phyloP scores from a whole-genome alignment of 768 basidiomycete species.

The Termitomyces sp. region DNA sequence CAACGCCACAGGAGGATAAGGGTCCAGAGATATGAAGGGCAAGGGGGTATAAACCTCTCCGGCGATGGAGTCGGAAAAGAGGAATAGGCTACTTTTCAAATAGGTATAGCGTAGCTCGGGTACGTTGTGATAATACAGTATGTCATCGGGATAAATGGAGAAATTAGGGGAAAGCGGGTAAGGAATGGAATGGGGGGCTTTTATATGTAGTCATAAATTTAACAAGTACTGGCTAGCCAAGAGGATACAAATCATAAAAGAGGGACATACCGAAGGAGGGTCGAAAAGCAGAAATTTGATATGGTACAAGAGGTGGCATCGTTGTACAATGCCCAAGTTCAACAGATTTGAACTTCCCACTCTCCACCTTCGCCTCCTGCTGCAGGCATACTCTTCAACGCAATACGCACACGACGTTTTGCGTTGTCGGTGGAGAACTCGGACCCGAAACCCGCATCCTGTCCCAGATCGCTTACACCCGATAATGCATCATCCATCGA shows the following conservation, averaged over 20 bases:
- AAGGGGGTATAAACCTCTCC: slow-evolving; percentile 7
- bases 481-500: slow-evolving; percentile 25
- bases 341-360: slow-evolving; percentile 78
- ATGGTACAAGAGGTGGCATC: not conserved
- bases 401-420: slow-evolving; percentile 60
- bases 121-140: slow-evolving; percentile 17
- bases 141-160: slow-evolving; percentile 1
- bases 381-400: slow-evolving; percentile 60
- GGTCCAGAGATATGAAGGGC: slow-evolving; percentile 4
- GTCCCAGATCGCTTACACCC: slow-evolving; percentile 24
- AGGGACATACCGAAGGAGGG: slow-evolving; percentile 7
- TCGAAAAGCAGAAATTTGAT: slow-evolving; percentile 6
- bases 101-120: slow-evolving; percentile 18
- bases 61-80: slow-evolving; percentile 7
- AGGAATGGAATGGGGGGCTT: not conserved
- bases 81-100: slow-evolving; percentile 20
- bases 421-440: slow-evolving; percentile 34
- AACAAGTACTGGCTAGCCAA: slow-evolving; percentile 12
- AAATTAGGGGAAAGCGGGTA: slow-evolving; percentile 6
- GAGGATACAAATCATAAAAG: slow-evolving; percentile 10
- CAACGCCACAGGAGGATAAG: not conserved
- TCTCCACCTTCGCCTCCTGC: slow-evolving; percentile 67
- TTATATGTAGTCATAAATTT: slow-evolving; percentile 17
- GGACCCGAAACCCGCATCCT: slow-evolving; percentile 33
- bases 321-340: slow-evolving; percentile 11